Conservation (phyloP, 2,329 filamentous ascomycete genomes). For the Tolypocladium guangdongense region DNA sequence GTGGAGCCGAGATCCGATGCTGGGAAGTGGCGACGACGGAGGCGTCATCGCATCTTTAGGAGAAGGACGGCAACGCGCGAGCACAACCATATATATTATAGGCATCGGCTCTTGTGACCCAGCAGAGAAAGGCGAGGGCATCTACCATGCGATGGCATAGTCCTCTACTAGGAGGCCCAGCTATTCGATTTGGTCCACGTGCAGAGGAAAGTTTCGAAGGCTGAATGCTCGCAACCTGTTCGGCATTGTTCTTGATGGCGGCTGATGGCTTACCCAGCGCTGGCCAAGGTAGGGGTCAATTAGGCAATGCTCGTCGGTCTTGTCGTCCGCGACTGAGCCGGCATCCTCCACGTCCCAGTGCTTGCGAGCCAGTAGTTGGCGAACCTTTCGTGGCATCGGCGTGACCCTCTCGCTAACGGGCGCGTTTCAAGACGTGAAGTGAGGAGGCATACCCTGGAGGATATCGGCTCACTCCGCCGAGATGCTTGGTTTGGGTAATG, state of each 20-base stretch:
- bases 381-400: slow-evolving; percentile 6
- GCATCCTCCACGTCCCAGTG: slow-evolving; percentile 6
- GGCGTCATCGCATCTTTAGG: not conserved
- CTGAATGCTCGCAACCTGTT: slow-evolving; percentile 17
- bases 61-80: slow-evolving; percentile 19
- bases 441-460: slow-evolving; percentile 9
- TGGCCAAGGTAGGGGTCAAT: slow-evolving; percentile 35
- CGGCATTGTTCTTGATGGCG: not conserved
- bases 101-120: slow-evolving; percentile 34
- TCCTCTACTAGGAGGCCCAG: slow-evolving; percentile 20
- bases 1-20: not conserved
- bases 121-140: slow-evolving; percentile 38
- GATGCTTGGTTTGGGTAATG: too few relatives aligned
- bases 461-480: slow-evolving; percentile 10
- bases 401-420: slow-evolving; percentile 18
- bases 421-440: slow-evolving; percentile 13
- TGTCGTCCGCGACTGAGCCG: slow-evolving; percentile 8
- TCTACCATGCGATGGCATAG: slow-evolving; percentile 37
- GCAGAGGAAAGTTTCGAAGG: slow-evolving; percentile 37
- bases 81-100: slow-evolving; percentile 46
- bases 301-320: slow-evolving; percentile 33
- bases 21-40: not conserved
- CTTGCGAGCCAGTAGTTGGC: slow-evolving; percentile 8
- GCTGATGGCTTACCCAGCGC: slow-evolving; percentile 2
- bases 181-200: slow-evolving; percentile 37